A percentile compares a stretch with the other conserved stretches of the same genome.
Conservation (phyloP, 2,329 filamentous ascomycete species). For the Penicillium griseofulvum region DNA sequence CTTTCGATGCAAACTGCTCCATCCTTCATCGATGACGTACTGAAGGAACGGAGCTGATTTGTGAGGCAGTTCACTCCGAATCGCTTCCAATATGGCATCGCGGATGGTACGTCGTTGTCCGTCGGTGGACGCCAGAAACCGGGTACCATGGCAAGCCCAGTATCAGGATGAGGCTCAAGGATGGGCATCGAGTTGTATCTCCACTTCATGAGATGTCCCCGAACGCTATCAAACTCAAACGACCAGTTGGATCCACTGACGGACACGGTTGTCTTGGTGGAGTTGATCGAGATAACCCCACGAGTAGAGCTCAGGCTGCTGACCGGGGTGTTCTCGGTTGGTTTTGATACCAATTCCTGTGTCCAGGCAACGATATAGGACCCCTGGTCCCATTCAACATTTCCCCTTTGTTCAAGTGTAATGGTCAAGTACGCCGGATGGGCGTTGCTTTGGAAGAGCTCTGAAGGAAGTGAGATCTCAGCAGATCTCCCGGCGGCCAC, state of each 20-base stretch:
- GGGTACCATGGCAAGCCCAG: slow-evolving; percentile 14
- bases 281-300: not conserved
- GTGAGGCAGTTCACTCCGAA: slow-evolving; percentile 15
- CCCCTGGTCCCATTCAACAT: slow-evolving; percentile 2
- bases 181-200: not conserved
- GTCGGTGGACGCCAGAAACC: slow-evolving; percentile 36
- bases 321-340: not conserved
- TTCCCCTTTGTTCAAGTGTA: not conserved
- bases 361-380: not conserved
- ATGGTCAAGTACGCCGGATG: slow-evolving; percentile 7
- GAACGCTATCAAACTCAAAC: slow-evolving; percentile 7
- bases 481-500: not conserved
- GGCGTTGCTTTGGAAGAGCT: not conserved
- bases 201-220: slow-evolving; percentile 6
- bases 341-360: slow-evolving; percentile 1
- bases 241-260: slow-evolving; percentile 5
- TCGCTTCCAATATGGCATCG: slow-evolving; percentile 26
- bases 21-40: not conserved
- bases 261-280: not conserved
- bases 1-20: slow-evolving; percentile 11
- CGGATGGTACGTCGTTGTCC: slow-evolving; percentile 30
- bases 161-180: not conserved
- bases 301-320: not conserved
- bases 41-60: slow-evolving; percentile 1
- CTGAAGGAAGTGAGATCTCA: not conserved